A percentile compares a stretch with the other conserved stretches of the same genome.
These are phyloP conservation scores for Colletotrichum paranaense DNA, from an alignment of 2,329 filamentous ascomycete genomes.

Conservation along the genomic window DNA sequence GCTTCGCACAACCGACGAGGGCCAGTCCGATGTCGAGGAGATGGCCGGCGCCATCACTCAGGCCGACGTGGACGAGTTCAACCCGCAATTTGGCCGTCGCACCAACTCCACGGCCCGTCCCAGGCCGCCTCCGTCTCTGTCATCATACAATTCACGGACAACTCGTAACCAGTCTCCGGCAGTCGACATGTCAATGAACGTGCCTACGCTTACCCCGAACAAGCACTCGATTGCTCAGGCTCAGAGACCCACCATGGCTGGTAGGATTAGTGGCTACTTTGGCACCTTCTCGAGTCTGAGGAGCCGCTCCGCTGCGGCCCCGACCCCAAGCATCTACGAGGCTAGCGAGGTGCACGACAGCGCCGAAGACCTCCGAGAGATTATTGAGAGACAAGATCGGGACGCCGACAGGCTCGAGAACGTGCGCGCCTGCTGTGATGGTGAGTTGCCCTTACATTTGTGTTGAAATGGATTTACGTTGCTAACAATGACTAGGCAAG, in stretches of 20 bases:
- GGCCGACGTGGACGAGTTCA: conserved; percentile 83
- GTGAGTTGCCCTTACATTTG: conserved; percentile 65
- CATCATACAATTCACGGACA: conserved; percentile 82
- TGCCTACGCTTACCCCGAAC: conserved; percentile 68
- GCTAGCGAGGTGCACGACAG: conserved; percentile 77
- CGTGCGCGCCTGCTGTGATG: conserved; percentile 96
- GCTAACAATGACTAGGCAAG: conserved; percentile 65
- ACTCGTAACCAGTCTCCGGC: conserved; percentile 74
- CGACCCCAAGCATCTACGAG: conserved; percentile 65
- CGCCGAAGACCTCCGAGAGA: conserved; percentile 83
- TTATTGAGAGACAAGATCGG: conserved; percentile 82
- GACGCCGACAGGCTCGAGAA: conserved; percentile 89
- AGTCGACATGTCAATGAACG: conserved; percentile 59
- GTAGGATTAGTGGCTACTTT: conserved; percentile 71
- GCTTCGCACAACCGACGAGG: conserved; percentile 76
- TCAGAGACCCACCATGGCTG: conserved; percentile 54
- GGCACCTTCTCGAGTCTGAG: conserved; percentile 66
- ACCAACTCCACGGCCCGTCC: conserved; percentile 50
- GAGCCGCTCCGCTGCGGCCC: conserved; percentile 60
- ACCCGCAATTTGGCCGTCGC: conserved; percentile 67
- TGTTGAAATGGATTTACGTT: neutral
- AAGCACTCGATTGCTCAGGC: conserved; percentile 51
- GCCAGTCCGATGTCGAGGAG: conserved; percentile 71
- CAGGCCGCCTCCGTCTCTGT: conserved; percentile 73
- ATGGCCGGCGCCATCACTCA: conserved; percentile 67